These are phyloP conservation scores for Hypoxylon fragiforme DNA, from an alignment of 495 filamentous ascomycete genomes.

Conservation along the genomic window DNA sequence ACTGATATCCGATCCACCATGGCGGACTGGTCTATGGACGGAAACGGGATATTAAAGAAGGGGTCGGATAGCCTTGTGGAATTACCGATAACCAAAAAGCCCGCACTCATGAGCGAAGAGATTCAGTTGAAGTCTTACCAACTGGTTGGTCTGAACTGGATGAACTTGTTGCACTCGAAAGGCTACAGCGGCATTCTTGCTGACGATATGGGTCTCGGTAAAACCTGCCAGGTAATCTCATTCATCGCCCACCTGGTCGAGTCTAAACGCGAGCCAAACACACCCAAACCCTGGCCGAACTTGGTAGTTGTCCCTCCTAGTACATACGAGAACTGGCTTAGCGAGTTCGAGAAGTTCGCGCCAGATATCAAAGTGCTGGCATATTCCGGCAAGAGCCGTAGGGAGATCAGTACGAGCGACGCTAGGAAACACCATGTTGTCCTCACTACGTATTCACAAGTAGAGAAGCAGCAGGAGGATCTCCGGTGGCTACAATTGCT, in stretches of 20 bases:
- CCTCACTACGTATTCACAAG: slow-evolving; percentile 77
- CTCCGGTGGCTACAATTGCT: slow-evolving; percentile 43
- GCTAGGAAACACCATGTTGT: slow-evolving; percentile 70
- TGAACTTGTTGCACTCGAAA: slow-evolving; percentile 75
- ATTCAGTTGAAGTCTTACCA: slow-evolving; percentile 88
- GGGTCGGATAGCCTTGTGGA: slow-evolving; percentile 17
- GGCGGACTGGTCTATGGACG: slow-evolving; percentile 30
- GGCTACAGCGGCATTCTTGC: slow-evolving; percentile 85
- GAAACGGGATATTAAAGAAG: slow-evolving; percentile 25
- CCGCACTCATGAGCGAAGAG: slow-evolving; percentile 69
- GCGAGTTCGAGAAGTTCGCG: slow-evolving; percentile 88
- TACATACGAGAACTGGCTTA: slow-evolving; percentile 92
- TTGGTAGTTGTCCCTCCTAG: slow-evolving; percentile 89
- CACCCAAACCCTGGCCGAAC: slow-evolving; percentile 69
- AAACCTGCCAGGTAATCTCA: slow-evolving; percentile 94
- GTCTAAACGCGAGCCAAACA: slow-evolving; percentile 39
- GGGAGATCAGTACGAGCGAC: slow-evolving; percentile 64
- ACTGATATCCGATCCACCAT: slow-evolving; percentile 18
- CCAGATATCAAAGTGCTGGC: slow-evolving; percentile 72
- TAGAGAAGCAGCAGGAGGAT: slow-evolving; percentile 45
- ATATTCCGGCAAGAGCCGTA: slow-evolving; percentile 72
- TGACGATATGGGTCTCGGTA: slow-evolving; percentile 97
- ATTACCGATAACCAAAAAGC: slow-evolving; percentile 63
- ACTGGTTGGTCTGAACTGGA: slow-evolving; percentile 92
- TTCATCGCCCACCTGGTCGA: slow-evolving; percentile 83